A percentile compares a stretch with the other conserved stretches of the same genome.
Evolutionary conservation across 1,284 basidiomycete genomes (phyloP).

Genomic region (Marasmius oreades): DNA sequence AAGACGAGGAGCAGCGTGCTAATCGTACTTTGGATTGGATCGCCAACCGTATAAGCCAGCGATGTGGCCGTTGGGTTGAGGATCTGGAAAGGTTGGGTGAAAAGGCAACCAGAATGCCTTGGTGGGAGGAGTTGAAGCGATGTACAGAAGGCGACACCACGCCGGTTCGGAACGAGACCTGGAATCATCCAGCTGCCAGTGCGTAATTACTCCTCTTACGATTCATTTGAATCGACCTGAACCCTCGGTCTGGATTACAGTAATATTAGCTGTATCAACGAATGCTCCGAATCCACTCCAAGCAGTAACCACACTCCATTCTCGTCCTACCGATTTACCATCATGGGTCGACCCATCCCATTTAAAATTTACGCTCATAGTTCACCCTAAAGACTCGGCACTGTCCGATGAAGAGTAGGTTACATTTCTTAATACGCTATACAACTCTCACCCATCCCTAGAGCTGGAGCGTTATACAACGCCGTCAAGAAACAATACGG

Average conservation of each 20-base stretch:
- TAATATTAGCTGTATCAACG: conserved; percentile 76
- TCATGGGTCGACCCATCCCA: conserved; percentile 71
- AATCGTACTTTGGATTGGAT: conserved; percentile 80
- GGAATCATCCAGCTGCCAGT: conserved; percentile 83
- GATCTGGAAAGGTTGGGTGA: conserved; percentile 44
- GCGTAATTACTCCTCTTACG: conserved; percentile 25
- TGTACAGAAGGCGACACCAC: conserved; percentile 74
- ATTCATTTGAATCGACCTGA: background rate
- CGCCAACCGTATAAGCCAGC: conserved; percentile 57
- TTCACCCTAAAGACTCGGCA: conserved; percentile 67
- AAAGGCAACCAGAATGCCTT: conserved; percentile 55
- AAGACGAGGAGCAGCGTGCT: conserved; percentile 75
- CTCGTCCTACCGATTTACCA: conserved; percentile 62
- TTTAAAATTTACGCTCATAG: conserved; percentile 68
- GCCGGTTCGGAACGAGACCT: conserved; percentile 66
- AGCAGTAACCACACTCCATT: conserved; percentile 65
- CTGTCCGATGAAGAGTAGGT: conserved; percentile 77
- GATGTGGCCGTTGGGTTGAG: conserved; percentile 65
- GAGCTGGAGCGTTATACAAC: conserved; percentile 72
- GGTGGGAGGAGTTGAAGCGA: conserved; percentile 78
- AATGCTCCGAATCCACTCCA: conserved; percentile 73
- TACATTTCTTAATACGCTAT: conserved; percentile 5
- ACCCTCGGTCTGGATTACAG: conserved; percentile 32
- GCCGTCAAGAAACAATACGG: conserved; percentile 83
- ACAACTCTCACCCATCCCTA: conserved; percentile 27